A percentile compares a stretch with the other conserved stretches of the same genome.
These are phyloP conservation scores for Adansonia digitata DNA, from an alignment of 345 rosid genomes.

Conservation along the genomic window DNA sequence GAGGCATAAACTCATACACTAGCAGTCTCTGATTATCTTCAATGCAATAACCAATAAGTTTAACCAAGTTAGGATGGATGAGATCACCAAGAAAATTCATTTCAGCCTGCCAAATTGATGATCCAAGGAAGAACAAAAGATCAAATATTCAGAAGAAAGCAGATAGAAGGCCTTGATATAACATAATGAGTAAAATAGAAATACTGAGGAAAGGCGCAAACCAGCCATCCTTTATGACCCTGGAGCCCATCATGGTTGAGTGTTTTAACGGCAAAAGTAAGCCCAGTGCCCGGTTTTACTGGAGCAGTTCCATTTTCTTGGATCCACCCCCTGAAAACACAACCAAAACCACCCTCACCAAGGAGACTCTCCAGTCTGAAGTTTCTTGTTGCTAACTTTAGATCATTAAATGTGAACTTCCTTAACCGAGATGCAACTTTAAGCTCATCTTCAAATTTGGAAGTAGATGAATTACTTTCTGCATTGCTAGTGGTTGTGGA, in stretches of 20 bases:
- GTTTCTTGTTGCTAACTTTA: too few relatives aligned
- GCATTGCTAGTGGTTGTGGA: slow-evolving; percentile 75
- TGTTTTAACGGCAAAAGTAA: slow-evolving; percentile 91
- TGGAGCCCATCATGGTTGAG: slow-evolving; percentile 96
- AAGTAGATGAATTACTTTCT: too few relatives aligned
- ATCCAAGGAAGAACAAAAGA: slow-evolving; percentile 12
- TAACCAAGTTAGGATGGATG: too few relatives aligned
- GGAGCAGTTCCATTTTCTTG: slow-evolving; percentile 97
- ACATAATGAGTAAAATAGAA: background rate
- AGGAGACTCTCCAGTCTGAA: too few relatives aligned
- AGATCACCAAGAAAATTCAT: slow-evolving; percentile 62
- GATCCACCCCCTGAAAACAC: slow-evolving; percentile 93
- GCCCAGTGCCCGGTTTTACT: slow-evolving; percentile 92
- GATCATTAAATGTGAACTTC: slow-evolving; percentile 83
- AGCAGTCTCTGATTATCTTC: too few relatives aligned
- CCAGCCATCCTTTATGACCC: too few relatives aligned
- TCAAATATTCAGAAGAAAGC: background rate
- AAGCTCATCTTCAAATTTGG: slow-evolving; percentile 81
- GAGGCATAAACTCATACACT: slow-evolving; percentile 67
- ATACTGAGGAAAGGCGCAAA: slow-evolving; percentile 15
- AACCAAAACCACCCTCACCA: too few relatives aligned
- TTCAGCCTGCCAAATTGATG: slow-evolving; percentile 52
- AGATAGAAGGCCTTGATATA: background rate
- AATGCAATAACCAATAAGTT: too few relatives aligned
- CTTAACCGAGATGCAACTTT: slow-evolving; percentile 68